phyloP scores from a whole-genome alignment of 2,329 filamentous ascomycete genomes.

The Onygena corvina region DNA sequence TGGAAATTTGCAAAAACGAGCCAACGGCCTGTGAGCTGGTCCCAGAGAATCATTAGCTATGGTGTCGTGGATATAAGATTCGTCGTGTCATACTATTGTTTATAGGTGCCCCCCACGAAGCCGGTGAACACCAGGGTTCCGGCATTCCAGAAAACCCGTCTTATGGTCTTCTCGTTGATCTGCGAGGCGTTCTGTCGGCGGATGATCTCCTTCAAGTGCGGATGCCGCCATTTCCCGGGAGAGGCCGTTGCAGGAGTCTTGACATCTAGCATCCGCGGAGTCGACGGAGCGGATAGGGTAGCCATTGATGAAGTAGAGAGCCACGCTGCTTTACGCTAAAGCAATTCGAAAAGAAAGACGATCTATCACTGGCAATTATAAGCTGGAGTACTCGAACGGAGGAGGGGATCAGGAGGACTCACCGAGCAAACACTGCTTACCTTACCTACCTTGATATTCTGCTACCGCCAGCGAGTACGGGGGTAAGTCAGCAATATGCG shows the following conservation, averaged over 20 bases:
- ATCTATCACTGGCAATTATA: background rate
- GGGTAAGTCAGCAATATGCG: background rate
- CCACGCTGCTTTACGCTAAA: background rate
- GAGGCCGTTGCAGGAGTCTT: conserved; percentile 24
- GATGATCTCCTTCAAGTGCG: conserved; percentile 75
- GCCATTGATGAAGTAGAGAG: conserved; percentile 24
- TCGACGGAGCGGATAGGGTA: conserved; percentile 31
- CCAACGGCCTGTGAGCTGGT: conserved; percentile 29
- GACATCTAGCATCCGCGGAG: conserved; percentile 25
- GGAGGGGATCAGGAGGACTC: conserved; percentile 1
- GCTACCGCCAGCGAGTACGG: background rate
- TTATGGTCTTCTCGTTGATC: conserved; percentile 67
- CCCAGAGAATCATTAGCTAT: conserved; percentile 14
- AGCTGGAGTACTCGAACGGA: background rate
- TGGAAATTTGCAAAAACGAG: conserved; percentile 25
- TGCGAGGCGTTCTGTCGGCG: conserved; percentile 63
- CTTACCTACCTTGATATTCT: conserved; percentile 17
- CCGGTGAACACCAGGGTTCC: conserved; percentile 42
- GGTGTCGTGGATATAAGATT: background rate
- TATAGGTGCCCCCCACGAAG: conserved; percentile 31
- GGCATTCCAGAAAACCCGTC: conserved; percentile 56
- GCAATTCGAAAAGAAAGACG: conserved; percentile 7
- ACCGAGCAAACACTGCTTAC: conserved; percentile 1
- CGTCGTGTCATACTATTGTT: conserved; percentile 25
- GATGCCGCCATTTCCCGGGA: conserved; percentile 80